These are phyloP conservation scores for Delphinella strobiligena DNA, from an alignment of 2,329 filamentous ascomycete genomes.

Conservation along the genomic window DNA sequence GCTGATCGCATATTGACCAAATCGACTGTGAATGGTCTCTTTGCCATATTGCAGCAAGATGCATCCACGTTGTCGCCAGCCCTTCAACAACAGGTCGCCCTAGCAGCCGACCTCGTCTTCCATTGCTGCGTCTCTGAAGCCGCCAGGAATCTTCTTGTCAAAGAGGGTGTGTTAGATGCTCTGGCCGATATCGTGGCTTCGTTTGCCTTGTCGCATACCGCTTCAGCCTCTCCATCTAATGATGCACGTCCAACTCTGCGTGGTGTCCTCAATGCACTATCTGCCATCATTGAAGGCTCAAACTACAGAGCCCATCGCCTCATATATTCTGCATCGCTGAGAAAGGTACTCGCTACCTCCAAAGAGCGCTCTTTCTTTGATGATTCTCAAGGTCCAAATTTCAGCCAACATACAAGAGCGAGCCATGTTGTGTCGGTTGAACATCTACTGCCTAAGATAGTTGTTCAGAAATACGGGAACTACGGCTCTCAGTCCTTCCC, in stretches of 20 bases:
- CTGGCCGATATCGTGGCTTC: conserved; percentile 57
- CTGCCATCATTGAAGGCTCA: conserved; percentile 66
- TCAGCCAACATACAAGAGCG: neutral
- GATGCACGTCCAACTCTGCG: conserved; percentile 39
- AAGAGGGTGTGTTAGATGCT: conserved; percentile 63
- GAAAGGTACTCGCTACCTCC: conserved; percentile 16
- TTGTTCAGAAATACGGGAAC: conserved; percentile 9
- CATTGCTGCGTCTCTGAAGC: conserved; percentile 53
- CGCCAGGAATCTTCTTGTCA: conserved; percentile 60
- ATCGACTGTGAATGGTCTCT: conserved; percentile 49
- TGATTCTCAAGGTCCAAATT: neutral
- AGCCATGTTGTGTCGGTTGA: conserved; percentile 4
- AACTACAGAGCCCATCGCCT: conserved; percentile 60
- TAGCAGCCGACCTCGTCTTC: conserved; percentile 46
- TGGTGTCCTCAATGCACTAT: conserved; percentile 63
- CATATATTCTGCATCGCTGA: conserved; percentile 34
- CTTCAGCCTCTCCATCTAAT: conserved; percentile 11
- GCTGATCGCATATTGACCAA: conserved; percentile 45
- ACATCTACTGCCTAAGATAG: conserved; percentile 9
- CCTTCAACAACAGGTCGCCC: conserved; percentile 49
- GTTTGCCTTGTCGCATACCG: conserved; percentile 35
- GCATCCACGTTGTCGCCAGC: conserved; percentile 25
- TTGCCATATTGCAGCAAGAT: conserved; percentile 51
- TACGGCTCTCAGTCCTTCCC: conserved; percentile 9
- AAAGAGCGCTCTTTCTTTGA: neutral